phyloP scores from a whole-genome alignment of 2,329 filamentous ascomycete genomes.

The Basipetospora chlamydospora region DNA sequence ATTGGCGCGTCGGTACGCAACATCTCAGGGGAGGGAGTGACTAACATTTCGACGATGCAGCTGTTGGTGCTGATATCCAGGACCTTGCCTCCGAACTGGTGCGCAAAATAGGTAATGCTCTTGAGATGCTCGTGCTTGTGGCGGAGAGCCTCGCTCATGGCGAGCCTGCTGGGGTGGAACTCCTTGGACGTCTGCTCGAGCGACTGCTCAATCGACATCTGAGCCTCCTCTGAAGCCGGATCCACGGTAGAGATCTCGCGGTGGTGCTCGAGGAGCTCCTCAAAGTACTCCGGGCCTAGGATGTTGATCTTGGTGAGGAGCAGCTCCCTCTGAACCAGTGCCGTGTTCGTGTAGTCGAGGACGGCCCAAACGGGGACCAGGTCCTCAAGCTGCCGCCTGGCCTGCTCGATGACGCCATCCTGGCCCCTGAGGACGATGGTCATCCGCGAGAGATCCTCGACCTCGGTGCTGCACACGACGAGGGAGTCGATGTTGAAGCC shows the following conservation, averaged over 20 bases:
- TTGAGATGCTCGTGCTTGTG: constrained; percentile 97
- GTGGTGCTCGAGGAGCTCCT: constrained; percentile 90
- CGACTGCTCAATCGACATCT: constrained; percentile 16
- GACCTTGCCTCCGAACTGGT: constrained; percentile 96
- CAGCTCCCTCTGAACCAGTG: constrained; percentile 89
- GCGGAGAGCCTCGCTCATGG: constrained; percentile 74
- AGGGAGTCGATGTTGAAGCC: constrained; percentile 99
- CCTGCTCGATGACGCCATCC: constrained; percentile 95
- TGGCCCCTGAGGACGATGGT: constrained; percentile 94
- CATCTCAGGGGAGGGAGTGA: constrained; percentile 11
- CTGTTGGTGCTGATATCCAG: constrained; percentile 96
- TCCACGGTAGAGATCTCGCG: constrained; percentile 58
- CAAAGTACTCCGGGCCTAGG: constrained; percentile 92
- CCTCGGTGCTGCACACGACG: constrained; percentile 95
- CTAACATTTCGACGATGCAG: constrained; percentile 94
- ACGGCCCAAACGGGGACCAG: constrained; percentile 97
- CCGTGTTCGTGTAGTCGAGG: constrained; percentile 83
- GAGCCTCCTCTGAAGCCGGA: constrained; percentile 19
- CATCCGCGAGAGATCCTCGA: constrained; percentile 94
- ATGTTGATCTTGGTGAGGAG: constrained; percentile 94
- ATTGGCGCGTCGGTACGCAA: no score
- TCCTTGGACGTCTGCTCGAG: constrained; percentile 42
- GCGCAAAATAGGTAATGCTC: constrained; percentile 88
- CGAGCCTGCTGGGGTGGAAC: constrained; percentile 82
- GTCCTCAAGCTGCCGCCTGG: constrained; percentile 86